These are phyloP conservation scores for Acorus gramineus DNA, from an alignment of 106 monocot genomes.

Conservation along the genomic window DNA sequence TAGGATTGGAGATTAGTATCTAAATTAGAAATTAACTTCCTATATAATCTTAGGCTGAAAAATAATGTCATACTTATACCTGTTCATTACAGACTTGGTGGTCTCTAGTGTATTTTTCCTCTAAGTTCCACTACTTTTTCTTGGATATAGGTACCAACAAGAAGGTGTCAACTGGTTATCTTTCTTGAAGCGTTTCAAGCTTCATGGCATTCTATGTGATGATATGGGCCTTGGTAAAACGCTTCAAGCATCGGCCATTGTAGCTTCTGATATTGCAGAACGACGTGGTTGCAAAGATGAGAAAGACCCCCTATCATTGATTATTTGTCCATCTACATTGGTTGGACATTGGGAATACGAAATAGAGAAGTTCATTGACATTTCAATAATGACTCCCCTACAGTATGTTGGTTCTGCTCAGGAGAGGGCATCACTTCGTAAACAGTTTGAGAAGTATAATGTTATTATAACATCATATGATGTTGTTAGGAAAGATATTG, in stretches of 20 bases:
- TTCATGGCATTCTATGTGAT: constrained; percentile 99
- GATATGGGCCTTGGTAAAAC: constrained; percentile 99
- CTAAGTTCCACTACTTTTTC: neutral
- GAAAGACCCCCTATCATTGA: constrained; percentile 46
- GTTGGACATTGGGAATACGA: constrained; percentile 99
- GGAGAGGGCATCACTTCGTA: constrained; percentile 54
- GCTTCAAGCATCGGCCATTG: constrained; percentile 95
- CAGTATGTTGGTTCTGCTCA: constrained; percentile 81
- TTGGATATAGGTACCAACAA: constrained; percentile 77
- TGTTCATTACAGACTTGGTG: no score
- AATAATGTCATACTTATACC: no score
- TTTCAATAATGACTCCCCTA: constrained; percentile 54
- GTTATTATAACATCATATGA: constrained; percentile 94
- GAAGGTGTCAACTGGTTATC: constrained; percentile 98
- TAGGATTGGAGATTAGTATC: no score
- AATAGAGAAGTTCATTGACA: constrained; percentile 87
- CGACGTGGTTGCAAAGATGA: constrained; percentile 20
- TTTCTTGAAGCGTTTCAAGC: constrained; percentile 90
- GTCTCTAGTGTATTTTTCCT: no score
- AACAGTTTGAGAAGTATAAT: constrained; percentile 63
- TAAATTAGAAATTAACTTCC: no score
- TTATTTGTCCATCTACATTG: constrained; percentile 90
- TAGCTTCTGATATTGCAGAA: constrained; percentile 82
- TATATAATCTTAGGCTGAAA: no score
- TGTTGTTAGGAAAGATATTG: constrained; percentile 91